Evolutionary conservation across 2,329 filamentous ascomycete species (phyloP).

Genomic region (Lecanicillium sp.): DNA sequence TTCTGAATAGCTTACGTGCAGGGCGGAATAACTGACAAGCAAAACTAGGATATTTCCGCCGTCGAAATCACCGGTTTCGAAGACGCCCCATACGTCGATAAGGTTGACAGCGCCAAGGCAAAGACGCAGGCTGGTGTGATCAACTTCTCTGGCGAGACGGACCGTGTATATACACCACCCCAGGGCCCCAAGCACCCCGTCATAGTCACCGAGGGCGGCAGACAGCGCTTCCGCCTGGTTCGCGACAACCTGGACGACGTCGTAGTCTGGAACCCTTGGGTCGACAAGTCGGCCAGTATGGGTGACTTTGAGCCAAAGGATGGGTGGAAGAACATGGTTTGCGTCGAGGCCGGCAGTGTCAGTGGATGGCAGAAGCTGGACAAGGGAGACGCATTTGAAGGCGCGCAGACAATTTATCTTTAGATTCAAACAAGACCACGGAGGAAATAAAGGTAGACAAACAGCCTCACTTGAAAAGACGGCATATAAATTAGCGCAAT

Average conservation of each 20-base stretch:
- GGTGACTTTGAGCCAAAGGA: slow-evolving; percentile 83
- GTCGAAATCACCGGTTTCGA: slow-evolving; percentile 69
- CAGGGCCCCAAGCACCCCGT: slow-evolving; percentile 51
- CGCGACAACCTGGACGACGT: slow-evolving; percentile 81
- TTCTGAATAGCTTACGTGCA: too few species aligned
- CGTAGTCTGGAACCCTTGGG: slow-evolving; percentile 97
- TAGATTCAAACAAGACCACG: slow-evolving; percentile 17
- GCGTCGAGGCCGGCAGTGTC: slow-evolving; percentile 84
- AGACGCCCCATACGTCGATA: slow-evolving; percentile 72
- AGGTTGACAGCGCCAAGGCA: slow-evolving; percentile 58
- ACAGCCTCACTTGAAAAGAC: neutral
- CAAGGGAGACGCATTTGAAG: slow-evolving; percentile 60
- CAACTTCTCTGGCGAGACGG: slow-evolving; percentile 68
- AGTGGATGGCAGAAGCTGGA: slow-evolving; percentile 77
- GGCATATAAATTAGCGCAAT: too few species aligned
- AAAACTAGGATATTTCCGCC: slow-evolving; percentile 66
- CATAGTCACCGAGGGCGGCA: slow-evolving; percentile 53
- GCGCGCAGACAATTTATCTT: slow-evolving; percentile 46
- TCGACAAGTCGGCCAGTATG: slow-evolving; percentile 72
- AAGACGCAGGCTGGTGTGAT: slow-evolving; percentile 59
- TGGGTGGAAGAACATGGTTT: slow-evolving; percentile 89
- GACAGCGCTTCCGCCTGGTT: slow-evolving; percentile 61
- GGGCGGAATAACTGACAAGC: neutral
- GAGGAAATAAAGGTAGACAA: neutral
- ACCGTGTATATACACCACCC: slow-evolving; percentile 76